Evolutionary conservation across 306 rosid genomes (phyloP), one percentile per base, ranked within the genome.

Genomic region (Cyamopsis tetragonoloba): DNA sequence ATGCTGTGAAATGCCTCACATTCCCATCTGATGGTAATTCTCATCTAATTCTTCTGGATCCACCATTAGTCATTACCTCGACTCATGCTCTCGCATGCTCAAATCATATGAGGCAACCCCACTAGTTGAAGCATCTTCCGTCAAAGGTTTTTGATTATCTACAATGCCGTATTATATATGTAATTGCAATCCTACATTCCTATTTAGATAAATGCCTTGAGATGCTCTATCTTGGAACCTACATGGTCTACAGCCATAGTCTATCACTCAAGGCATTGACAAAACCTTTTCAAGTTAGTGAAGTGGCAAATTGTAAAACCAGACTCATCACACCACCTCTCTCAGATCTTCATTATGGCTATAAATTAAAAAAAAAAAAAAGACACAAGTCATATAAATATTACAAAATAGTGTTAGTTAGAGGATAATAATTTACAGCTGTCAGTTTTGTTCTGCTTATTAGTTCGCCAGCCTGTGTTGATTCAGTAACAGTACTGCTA

Each of bases 401-500:
- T 43, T 30, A 60, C 15, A 56, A 80, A 28, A 46, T 53, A 51
- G 18, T 62, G 22, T 43, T 43, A 3, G 10, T 14, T 67, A 60
- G 62, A 66, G 11, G 37, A 8, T 13, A 11, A 51, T 65, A 61
- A 68, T 69, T 22, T 72, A 84, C 89, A 48, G 42, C 49, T 12
- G 80, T 32, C 58, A 84, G 35, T 74, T 88, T 88, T 14, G 90
- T 78, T 77, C 92, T 84, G 70, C 85, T 75, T 69, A 86, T 77
- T 70, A 90, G 83, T 79, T 93, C 98, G 73, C 98, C 89, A 28
- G 87, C 95, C 67, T 78, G 91, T 58, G 87, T 88, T 81, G 97
- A 83, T 74, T 89, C 99, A 48, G 95, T 85, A 62, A 91, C 71
- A 66, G 82, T 62, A 76, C 97, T 82, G 78, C 91, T 84, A 77